These are phyloP conservation scores for Globisporangium carolinianum DNA, from an alignment of 352 stramenopile species.

Conservation along the genomic window DNA sequence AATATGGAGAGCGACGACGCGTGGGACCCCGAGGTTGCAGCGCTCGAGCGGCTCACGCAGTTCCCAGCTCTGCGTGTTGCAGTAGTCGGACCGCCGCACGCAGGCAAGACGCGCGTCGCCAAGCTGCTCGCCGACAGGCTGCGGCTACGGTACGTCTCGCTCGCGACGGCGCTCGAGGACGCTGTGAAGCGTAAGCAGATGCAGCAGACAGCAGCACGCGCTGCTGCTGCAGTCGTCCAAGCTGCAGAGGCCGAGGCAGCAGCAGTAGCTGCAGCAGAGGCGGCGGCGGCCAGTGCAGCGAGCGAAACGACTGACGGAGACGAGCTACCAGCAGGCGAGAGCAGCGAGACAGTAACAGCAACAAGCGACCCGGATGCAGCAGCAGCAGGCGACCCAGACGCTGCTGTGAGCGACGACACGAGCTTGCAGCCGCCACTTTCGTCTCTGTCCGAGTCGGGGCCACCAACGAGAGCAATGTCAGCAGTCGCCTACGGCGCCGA, in stretches of 20 bases:
- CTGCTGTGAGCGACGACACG: not conserved
- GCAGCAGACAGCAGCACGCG: not conserved
- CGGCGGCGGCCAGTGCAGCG: not conserved
- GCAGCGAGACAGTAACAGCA: not conserved
- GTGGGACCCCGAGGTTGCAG: constrained; percentile 41
- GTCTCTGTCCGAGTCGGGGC: not conserved
- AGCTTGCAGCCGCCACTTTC: too few species aligned
- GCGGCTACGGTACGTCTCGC: constrained; percentile 41
- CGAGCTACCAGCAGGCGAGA: not conserved
- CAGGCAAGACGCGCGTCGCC: constrained; percentile 51
- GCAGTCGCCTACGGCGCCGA: constrained; percentile 4
- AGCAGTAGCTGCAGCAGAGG: constrained; percentile 4
- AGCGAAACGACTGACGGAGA: not conserved
- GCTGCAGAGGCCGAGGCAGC: not conserved
- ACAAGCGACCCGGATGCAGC: not conserved
- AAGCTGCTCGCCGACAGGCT: constrained; percentile 34
- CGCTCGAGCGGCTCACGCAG: constrained; percentile 22
- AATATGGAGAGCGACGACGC: constrained; percentile 22
- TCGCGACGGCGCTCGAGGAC: constrained; percentile 29
- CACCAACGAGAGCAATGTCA: not conserved
- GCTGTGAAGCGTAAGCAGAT: constrained; percentile 24
- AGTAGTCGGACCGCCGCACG: constrained; percentile 48
- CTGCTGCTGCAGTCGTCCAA: not conserved
- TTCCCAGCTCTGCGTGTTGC: constrained; percentile 41
- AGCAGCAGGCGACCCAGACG: not conserved